phyloP scores from a whole-genome alignment of 2,329 filamentous ascomycete species.

The Aspergillus proliferans region DNA sequence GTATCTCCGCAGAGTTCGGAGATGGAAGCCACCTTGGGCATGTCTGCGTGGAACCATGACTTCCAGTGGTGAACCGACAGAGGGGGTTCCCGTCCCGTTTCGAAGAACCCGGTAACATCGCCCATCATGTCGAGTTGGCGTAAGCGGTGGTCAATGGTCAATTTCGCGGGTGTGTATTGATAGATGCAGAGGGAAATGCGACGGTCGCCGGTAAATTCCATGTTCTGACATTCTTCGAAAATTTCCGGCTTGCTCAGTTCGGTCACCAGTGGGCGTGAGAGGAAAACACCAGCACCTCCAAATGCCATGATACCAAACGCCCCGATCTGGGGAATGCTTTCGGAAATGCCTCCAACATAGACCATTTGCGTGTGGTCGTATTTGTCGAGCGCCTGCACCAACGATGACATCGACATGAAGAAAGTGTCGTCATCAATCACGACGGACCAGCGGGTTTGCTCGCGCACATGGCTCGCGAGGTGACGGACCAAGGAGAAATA shows the following conservation, averaged over 20 bases:
- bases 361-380: slow-evolving; percentile 46
- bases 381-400: slow-evolving; percentile 43
- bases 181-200: slow-evolving; percentile 55
- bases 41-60: slow-evolving; percentile 36
- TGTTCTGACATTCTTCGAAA: slow-evolving; percentile 45
- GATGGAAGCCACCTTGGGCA: slow-evolving; percentile 47
- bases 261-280: slow-evolving; percentile 48
- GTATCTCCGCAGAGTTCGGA: slow-evolving; percentile 49
- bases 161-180: slow-evolving; percentile 46
- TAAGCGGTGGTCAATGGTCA: slow-evolving; percentile 52
- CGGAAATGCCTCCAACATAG: slow-evolving; percentile 55
- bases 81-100: slow-evolving; percentile 47
- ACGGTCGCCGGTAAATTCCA: slow-evolving; percentile 48
- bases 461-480: slow-evolving; percentile 41
- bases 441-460: slow-evolving; percentile 49
- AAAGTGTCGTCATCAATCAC: slow-evolving; percentile 61
- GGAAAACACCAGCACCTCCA: slow-evolving; percentile 56
- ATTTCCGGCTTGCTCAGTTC: slow-evolving; percentile 40
- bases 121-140: slow-evolving; percentile 53
- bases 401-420: slow-evolving; percentile 50
- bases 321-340: slow-evolving; percentile 48
- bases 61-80: slow-evolving; percentile 52
- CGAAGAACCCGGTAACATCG: slow-evolving; percentile 56
- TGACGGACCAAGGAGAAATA: slow-evolving; percentile 53
- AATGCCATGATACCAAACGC: slow-evolving; percentile 55